Evolutionary conservation across 805 yeast genomes (phyloP).

Genomic region (Kuraishia hungarica): DNA sequence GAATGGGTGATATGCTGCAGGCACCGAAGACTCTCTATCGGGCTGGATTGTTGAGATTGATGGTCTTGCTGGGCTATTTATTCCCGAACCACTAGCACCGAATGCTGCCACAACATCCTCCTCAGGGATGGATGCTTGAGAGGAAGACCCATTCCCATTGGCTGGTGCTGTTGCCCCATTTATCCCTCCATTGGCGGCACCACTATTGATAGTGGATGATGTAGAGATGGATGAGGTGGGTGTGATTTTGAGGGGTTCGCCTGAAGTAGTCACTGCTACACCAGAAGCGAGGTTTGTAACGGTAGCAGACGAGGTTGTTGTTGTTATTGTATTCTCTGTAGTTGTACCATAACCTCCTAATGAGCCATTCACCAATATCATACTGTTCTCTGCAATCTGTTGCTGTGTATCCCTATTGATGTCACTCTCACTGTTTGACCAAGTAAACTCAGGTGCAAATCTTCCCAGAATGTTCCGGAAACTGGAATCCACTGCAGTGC

Average conservation of each 20-base stretch:
- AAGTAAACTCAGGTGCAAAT: constrained; percentile 17
- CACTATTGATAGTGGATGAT: constrained; percentile 5
- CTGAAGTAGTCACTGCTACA: not conserved
- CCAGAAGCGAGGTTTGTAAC: not conserved
- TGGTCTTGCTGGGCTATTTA: not conserved
- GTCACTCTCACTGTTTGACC: constrained; percentile 1
- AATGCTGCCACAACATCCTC: not conserved
- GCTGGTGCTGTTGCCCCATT: not conserved
- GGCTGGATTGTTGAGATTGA: not conserved
- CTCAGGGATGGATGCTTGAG: constrained; percentile 4
- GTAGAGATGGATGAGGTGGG: constrained; percentile 23
- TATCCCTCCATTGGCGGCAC: not conserved
- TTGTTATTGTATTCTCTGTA: not conserved
- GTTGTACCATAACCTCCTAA: constrained; percentile 3
- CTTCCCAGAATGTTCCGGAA: constrained; percentile 22
- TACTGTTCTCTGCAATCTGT: constrained; percentile 19
- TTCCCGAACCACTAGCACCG: not conserved
- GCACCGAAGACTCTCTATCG: not conserved
- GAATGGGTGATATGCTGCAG: not conserved
- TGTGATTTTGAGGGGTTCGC: constrained; percentile 10
- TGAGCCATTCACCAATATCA: not conserved
- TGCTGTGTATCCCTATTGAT: constrained; percentile 1
- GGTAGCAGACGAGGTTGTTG: constrained; percentile 1
- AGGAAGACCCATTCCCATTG: not conserved
- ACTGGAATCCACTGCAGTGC: constrained; percentile 26